Evolutionary conservation across 2,329 filamentous ascomycete species (phyloP).

Genomic region (Emericellopsis cladophorae): DNA sequence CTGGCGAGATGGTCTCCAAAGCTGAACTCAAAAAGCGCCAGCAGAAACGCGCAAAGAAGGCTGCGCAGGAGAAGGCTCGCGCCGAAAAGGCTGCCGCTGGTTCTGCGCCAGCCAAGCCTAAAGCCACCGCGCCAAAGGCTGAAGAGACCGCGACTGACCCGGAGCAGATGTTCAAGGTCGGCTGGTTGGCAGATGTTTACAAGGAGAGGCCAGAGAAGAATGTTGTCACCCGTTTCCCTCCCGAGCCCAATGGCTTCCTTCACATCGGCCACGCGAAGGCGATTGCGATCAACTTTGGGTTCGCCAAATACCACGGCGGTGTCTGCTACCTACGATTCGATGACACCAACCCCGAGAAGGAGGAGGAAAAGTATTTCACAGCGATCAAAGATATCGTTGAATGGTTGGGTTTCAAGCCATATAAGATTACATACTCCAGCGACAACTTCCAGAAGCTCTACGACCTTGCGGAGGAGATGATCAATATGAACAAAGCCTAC

Average conservation of each 20-base stretch:
- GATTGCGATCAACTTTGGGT: slow-evolving; percentile 93
- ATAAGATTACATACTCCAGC: slow-evolving; percentile 63
- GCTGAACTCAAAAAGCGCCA: slow-evolving; percentile 47
- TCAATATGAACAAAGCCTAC: slow-evolving; percentile 55
- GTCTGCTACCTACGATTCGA: slow-evolving; percentile 48
- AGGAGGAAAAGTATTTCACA: slow-evolving; percentile 80
- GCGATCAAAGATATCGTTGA: slow-evolving; percentile 77
- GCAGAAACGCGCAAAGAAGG: slow-evolving; percentile 45
- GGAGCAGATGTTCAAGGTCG: slow-evolving; percentile 67
- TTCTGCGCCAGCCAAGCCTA: slow-evolving; percentile 24
- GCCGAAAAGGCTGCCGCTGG: slow-evolving; percentile 67
- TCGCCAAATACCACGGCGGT: slow-evolving; percentile 74
- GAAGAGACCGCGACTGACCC: slow-evolving; percentile 34
- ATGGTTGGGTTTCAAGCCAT: slow-evolving; percentile 55
- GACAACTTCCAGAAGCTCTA: slow-evolving; percentile 81
- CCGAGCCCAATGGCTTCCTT: slow-evolving; percentile 55
- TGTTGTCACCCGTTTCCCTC: slow-evolving; percentile 56
- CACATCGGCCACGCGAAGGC: slow-evolving; percentile 95
- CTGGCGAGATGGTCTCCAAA: slow-evolving; percentile 53
- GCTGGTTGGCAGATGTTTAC: slow-evolving; percentile 63
- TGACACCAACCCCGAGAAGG: slow-evolving; percentile 89
- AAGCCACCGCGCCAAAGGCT: slow-evolving; percentile 23
- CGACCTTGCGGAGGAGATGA: slow-evolving; percentile 71
- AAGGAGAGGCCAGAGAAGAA: slow-evolving; percentile 49
- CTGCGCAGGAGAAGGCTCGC: slow-evolving; percentile 54